Conservation (phyloP, 2,329 filamentous ascomycete genomes). For the Knufia fluminis region DNA sequence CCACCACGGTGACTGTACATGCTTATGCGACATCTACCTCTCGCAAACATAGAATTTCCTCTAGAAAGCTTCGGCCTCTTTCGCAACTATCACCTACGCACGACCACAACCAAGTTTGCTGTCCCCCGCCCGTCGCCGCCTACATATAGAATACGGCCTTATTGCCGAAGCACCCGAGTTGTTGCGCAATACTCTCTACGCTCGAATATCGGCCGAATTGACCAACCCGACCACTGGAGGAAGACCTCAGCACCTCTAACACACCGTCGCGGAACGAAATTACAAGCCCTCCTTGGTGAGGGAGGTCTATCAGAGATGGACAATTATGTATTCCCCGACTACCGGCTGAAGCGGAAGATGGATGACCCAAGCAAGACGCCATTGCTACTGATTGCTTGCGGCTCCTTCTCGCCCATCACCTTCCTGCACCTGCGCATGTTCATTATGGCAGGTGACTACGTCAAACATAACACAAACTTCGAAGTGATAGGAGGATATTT, state of each 20-base stretch:
- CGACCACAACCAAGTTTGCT: not conserved
- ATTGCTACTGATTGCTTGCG: slow-evolving; percentile 41
- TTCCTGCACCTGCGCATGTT: slow-evolving; percentile 80
- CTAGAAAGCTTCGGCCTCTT: not conserved
- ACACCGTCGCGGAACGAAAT: slow-evolving; percentile 13
- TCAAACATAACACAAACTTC: slow-evolving; percentile 64
- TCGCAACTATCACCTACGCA: not conserved
- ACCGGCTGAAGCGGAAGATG: slow-evolving; percentile 38
- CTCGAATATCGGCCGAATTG: not conserved
- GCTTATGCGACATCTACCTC: not conserved
- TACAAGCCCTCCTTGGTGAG: slow-evolving; percentile 19
- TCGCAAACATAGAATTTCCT: not conserved
- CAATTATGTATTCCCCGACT: slow-evolving; percentile 37
- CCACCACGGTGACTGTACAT: slow-evolving; percentile 1
- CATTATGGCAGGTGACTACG: slow-evolving; percentile 74
- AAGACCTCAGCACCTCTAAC: not conserved
- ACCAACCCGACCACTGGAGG: not conserved
- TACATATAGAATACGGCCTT: not conserved
- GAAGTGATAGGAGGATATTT: slow-evolving; percentile 82
- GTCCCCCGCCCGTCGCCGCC: not conserved
- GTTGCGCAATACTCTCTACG: not conserved
- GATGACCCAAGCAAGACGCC: slow-evolving; percentile 39
- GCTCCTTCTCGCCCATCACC: slow-evolving; percentile 63
- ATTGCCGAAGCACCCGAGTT: not conserved
- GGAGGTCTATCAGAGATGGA: slow-evolving; percentile 23